Evolutionary conservation across 805 yeast genomes (phyloP).

Genomic region (Sugiyamaella smithiae): DNA sequence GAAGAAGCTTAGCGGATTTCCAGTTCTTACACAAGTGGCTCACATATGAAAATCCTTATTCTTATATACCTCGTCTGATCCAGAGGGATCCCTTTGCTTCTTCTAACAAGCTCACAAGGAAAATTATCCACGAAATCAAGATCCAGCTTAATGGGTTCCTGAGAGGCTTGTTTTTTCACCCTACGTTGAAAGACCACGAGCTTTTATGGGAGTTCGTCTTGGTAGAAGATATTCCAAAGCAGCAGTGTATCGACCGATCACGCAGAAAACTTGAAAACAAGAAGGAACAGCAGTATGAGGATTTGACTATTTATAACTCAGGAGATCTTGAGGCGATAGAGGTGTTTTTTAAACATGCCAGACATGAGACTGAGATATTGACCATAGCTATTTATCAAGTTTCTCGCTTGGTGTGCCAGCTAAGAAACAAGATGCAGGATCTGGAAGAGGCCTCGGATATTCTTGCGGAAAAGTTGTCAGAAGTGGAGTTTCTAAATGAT

Average conservation of each 20-base stretch:
- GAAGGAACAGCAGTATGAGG: slow-evolving; percentile 24
- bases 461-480: slow-evolving; percentile 13
- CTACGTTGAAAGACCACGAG: slow-evolving; percentile 37
- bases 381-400: slow-evolving; percentile 9
- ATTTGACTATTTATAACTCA: slow-evolving; percentile 20
- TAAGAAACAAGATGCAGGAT: slow-evolving; percentile 22
- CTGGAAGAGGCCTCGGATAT: slow-evolving; percentile 21
- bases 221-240: slow-evolving; percentile 25
- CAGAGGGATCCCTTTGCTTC: slow-evolving; percentile 31
- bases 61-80: slow-evolving; percentile 37
- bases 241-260: slow-evolving; percentile 27
- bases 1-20: slow-evolving; percentile 34
- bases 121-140: slow-evolving; percentile 38
- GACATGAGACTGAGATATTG: slow-evolving; percentile 20
- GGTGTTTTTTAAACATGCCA: slow-evolving; percentile 27
- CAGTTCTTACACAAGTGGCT: slow-evolving; percentile 33
- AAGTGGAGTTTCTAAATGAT: slow-evolving; percentile 15
- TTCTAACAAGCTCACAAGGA: slow-evolving; percentile 32
- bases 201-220: slow-evolving; percentile 43
- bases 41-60: slow-evolving; percentile 34
- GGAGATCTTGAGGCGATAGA: slow-evolving; percentile 25
- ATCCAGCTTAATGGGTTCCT: slow-evolving; percentile 50
- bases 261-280: slow-evolving; percentile 27
- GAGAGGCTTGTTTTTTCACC: slow-evolving; percentile 41
- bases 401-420: slow-evolving; percentile 12